Percentiles rank a stretch among this genome's conserved stretches.
These are phyloP conservation scores for Mrakia blollopis DNA, from an alignment of 768 basidiomycete species.

Conservation along the genomic window DNA sequence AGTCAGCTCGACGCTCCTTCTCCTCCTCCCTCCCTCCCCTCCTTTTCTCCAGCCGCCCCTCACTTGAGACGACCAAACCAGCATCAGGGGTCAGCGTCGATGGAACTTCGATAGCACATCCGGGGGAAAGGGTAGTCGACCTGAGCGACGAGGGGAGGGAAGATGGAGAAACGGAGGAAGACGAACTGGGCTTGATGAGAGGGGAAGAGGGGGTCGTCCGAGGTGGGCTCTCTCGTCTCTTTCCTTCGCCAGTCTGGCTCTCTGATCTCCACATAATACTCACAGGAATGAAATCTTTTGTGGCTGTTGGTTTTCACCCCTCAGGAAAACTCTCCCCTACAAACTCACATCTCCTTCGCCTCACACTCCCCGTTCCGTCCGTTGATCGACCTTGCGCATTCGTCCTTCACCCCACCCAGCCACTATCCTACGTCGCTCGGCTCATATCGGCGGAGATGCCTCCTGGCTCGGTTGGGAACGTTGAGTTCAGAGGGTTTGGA, in stretches of 20 bases:
- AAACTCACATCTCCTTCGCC: slow-evolving; percentile 55
- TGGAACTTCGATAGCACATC: background rate
- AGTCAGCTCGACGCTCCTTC: background rate
- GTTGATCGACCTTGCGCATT: slow-evolving; percentile 51
- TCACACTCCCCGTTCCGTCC: slow-evolving; percentile 38
- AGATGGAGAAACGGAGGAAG: background rate
- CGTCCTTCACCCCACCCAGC: slow-evolving; percentile 64
- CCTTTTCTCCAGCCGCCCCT: background rate
- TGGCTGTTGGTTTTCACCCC: background rate
- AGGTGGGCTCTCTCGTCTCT: background rate
- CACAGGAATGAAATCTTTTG: too few species aligned
- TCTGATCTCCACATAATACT: too few species aligned
- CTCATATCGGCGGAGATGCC: slow-evolving; percentile 52
- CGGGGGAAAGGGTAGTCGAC: background rate
- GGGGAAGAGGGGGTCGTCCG: slow-evolving; percentile 11
- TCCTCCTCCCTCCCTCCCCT: background rate
- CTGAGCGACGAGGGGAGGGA: background rate
- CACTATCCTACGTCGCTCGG: slow-evolving; percentile 59
- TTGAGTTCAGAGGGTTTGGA: slow-evolving; percentile 41
- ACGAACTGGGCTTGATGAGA: background rate
- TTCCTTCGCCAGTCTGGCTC: too few species aligned
- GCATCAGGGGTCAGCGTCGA: slow-evolving; percentile 1
- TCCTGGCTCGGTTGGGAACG: slow-evolving; percentile 35
- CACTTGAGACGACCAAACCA: background rate
- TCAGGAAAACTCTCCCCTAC: slow-evolving; percentile 59